Evolutionary conservation across 1,284 basidiomycete species (phyloP), one percentile per base, ranked within the genome.

Genomic region (Marasmius oreades): DNA sequence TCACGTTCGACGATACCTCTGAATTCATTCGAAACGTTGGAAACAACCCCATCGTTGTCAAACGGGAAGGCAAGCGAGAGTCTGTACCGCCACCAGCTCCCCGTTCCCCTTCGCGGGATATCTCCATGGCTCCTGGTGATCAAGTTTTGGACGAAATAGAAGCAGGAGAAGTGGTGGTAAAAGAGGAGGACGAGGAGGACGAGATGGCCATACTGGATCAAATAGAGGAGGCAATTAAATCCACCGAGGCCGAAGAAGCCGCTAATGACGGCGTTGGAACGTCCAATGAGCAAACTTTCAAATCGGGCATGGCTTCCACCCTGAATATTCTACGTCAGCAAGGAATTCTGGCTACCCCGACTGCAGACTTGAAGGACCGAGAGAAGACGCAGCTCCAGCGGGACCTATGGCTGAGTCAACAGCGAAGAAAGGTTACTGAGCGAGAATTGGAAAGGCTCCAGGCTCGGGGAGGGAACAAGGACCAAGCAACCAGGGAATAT

Each of bases 1-100:
- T 99, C 33, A 92, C 90, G 0, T 95, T 99, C 59, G 96, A 99
- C 68, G 95, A 98, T 64, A 99, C 97, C 0, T 93, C 93, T 16
- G 95, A 98, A 69, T 99, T 99, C 64, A 92, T 99, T 23, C 86
- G 95, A 14, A 88, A 92, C 39, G 93, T 99, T 61, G 85, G 86
- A 0, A 81, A 81, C 62, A 82, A 84, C 60, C 82, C 82, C 1
- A 68, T 79, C 1, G 66, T 68, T 12, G 73, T 80, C 57, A 88
- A 86, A 67, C 70, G 70, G 36, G 84, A 87, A 62, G 76, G 74
- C 14, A 74, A 72, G 59, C 78, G 79, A 63, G 65, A 69, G 3
- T 62, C 74, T 8, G 53, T 64, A 12, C 59, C 67, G 50, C 69
- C 64, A 51, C 70, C 65, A 24, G 64, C 69, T 7, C 69, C 69